Evolutionary conservation across 2,329 filamentous ascomycete genomes (phyloP), one percentile per base, ranked within the genome.

Genomic region (Boeremia lycopersici): DNA sequence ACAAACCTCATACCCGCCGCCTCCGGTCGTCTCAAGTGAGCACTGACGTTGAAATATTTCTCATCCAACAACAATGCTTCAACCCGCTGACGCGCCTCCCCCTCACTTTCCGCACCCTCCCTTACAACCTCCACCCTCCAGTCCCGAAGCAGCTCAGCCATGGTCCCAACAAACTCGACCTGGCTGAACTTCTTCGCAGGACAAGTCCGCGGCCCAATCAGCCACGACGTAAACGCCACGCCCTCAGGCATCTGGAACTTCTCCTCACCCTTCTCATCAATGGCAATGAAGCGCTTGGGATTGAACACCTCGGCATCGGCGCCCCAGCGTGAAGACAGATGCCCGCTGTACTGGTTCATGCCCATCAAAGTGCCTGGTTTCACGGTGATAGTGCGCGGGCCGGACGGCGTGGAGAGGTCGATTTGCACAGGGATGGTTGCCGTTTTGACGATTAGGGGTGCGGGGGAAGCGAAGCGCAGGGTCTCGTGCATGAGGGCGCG

Each of bases 401-500:
- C 58, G 1, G 25, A 39, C 2, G 49, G 23, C 6, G 59, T 63
- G 6, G 46, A 48, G 10, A 66, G 29, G 2, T 13, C 34, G 9
- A 47, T n/a, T 11, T 53, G n/a, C 2, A 43, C 39, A 8, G 38
- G 53, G 46, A 15, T 12, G 4, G 30, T 43, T 3, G 59, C 54
- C 4, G 56, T 38, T 41, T 59, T 57, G 4, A 64, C 41, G n/a
- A 64, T 50, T 19, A 66, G 40, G 10, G 61, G 59, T 6, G 58
- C 52, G 2, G 23, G 61, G 40, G 36, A 47, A 4, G 38, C 49
- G 10, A 60, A 43, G 11, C 62, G 58, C 0, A 67, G 49, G 2
- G 56, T 60, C 40, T 67, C 63, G 46, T 65, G 48, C 78, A 84
- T 80, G 17, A 82, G 48, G 4, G 49, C 36, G 53, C 40, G 17